Percentiles rank a stretch among this genome's conserved stretches.
Evolutionary conservation across 176 grass and related monocot species (phyloP).

Genomic region (Puya raimondii): DNA sequence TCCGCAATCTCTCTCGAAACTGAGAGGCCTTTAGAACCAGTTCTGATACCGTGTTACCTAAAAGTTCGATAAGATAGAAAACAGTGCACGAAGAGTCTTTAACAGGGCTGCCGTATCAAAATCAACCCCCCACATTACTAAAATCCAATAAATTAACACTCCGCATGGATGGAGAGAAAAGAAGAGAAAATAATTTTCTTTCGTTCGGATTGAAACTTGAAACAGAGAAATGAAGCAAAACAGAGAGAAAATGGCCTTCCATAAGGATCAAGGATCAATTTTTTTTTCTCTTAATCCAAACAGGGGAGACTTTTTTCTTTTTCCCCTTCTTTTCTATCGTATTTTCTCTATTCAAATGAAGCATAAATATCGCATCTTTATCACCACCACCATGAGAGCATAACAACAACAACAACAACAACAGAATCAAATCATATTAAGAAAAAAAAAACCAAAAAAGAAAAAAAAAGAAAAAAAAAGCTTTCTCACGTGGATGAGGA

Average conservation of each 20-base stretch:
- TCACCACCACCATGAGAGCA: background rate
- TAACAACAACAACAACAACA: too few relatives aligned
- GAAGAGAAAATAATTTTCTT: too few relatives aligned
- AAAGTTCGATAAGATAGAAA: too few relatives aligned
- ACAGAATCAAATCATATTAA: background rate
- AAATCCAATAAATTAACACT: too few relatives aligned
- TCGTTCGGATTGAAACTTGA: background rate
- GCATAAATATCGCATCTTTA: background rate
- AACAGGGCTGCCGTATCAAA: too few relatives aligned
- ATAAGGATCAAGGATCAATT: background rate
- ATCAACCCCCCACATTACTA: too few relatives aligned
- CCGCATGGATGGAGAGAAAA: too few relatives aligned
- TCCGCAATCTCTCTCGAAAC: background rate
- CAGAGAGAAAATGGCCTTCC: background rate
- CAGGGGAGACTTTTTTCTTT: background rate
- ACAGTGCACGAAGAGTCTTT: too few relatives aligned
- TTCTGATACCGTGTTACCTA: too few relatives aligned
- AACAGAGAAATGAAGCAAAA: background rate
- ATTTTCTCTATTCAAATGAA: background rate
- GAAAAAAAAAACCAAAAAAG: background rate
- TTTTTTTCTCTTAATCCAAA: background rate
- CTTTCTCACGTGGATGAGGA: conserved; percentile 43
- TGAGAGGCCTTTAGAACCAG: background rate
- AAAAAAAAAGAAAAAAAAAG: conserved; percentile 2
- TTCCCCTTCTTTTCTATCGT: too few relatives aligned